Conservation (phyloP, 78 protist genomes). For the Dictyostelium brefeldianum region DNA sequence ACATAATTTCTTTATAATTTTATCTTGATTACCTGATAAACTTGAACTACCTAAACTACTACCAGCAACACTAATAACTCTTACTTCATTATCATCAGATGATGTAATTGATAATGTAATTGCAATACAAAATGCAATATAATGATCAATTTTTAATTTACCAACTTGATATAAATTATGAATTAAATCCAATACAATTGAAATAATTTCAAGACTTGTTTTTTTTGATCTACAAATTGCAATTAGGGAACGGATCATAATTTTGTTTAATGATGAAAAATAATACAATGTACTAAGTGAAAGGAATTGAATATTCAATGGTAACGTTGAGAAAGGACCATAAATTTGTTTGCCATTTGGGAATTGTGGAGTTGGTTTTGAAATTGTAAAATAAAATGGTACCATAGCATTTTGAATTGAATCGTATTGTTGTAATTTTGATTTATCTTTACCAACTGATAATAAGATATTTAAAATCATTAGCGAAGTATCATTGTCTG, state of each 20-base stretch:
- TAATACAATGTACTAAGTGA: constrained; percentile 57
- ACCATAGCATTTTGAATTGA: constrained; percentile 70
- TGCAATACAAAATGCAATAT: constrained; percentile 56
- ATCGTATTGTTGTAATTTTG: constrained; percentile 51
- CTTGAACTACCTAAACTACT: not conserved
- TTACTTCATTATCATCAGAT: not conserved
- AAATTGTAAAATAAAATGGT: constrained; percentile 63
- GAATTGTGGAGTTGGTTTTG: constrained; percentile 29
- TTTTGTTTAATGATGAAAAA: constrained; percentile 26
- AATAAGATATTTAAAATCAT: constrained; percentile 58
- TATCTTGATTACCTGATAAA: not conserved
- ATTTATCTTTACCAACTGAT: constrained; percentile 57
- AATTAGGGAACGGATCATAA: constrained; percentile 69
- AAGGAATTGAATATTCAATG: constrained; percentile 46
- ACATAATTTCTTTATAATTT: constrained; percentile 26
- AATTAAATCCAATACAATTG: constrained; percentile 38
- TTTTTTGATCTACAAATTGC: constrained; percentile 62
- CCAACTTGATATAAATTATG: constrained; percentile 1
- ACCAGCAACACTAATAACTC: not conserved
- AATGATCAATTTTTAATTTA: constrained; percentile 24
- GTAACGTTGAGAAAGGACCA: constrained; percentile 61
- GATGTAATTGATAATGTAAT: constrained; percentile 41
- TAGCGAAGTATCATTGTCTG: constrained; percentile 39
- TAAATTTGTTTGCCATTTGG: constrained; percentile 63
- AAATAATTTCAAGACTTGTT: constrained; percentile 17